phyloP scores from a whole-genome alignment of 176 grass and related monocot species.

The Aegilops speltoides region DNA sequence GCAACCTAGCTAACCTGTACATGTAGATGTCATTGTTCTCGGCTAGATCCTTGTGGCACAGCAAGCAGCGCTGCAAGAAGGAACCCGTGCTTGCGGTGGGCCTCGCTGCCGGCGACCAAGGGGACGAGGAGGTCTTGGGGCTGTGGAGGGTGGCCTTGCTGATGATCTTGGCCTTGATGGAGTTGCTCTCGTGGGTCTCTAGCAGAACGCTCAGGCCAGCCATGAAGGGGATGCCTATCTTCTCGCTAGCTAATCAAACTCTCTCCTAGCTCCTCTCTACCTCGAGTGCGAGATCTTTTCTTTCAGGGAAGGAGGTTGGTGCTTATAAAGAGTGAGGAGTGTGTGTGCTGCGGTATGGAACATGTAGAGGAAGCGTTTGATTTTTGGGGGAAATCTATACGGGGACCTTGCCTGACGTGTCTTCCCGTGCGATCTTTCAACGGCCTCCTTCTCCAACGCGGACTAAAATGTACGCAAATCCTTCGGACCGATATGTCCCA shows the following conservation, averaged over 20 bases:
- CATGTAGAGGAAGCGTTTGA: too few species aligned
- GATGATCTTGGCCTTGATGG: constrained; percentile 28
- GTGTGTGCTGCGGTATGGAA: too few species aligned
- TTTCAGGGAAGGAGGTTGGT: neutral
- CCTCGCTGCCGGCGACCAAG: neutral
- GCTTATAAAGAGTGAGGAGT: constrained; percentile 1
- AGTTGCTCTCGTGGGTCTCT: constrained; percentile 29
- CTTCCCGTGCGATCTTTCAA: too few species aligned
- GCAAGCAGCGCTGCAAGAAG: constrained; percentile 63
- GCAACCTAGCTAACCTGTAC: constrained; percentile 50
- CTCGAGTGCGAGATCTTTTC: neutral
- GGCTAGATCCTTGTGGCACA: constrained; percentile 47
- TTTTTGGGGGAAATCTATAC: too few species aligned
- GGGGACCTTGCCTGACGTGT: too few species aligned
- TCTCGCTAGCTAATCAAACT: neutral
- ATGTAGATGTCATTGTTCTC: constrained; percentile 64
- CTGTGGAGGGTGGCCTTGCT: constrained; percentile 42
- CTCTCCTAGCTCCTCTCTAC: neutral
- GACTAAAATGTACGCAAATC: too few species aligned
- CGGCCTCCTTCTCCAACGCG: too few species aligned
- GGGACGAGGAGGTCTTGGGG: neutral
- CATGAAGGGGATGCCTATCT: constrained; percentile 11
- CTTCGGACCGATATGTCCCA: too few species aligned
- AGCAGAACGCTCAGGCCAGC: constrained; percentile 59
- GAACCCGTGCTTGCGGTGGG: neutral